Conservation (phyloP, 2,329 filamentous ascomycete genomes). For the Podosphaera aphanis region DNA sequence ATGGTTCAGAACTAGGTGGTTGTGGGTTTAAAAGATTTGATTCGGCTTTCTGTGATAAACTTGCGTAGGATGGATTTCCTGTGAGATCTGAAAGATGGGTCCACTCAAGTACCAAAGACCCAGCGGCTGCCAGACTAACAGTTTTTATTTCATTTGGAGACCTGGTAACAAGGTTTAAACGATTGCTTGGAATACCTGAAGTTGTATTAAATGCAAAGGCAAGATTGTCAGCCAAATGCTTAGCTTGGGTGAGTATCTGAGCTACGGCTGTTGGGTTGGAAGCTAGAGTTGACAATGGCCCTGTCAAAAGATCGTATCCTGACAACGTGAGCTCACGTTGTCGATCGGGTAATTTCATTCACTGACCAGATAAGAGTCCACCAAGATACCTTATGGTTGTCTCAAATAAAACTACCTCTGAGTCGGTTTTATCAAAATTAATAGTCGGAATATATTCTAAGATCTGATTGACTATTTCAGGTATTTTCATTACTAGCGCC, state of each 20-base stretch:
- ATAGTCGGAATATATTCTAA: slow-evolving; percentile 46
- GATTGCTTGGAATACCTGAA: slow-evolving; percentile 51
- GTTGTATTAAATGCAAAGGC: slow-evolving; percentile 59
- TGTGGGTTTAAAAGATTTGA: slow-evolving; percentile 43
- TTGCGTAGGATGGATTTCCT: slow-evolving; percentile 39
- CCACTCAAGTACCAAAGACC: slow-evolving; percentile 68
- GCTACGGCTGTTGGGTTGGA: slow-evolving; percentile 23
- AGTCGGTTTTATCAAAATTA: slow-evolving; percentile 39
- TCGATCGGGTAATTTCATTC: neutral
- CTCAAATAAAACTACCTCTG: slow-evolving; percentile 56
- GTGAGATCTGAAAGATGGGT: slow-evolving; percentile 55
- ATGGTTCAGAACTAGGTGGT: slow-evolving; percentile 42
- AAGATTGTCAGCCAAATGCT: slow-evolving; percentile 45
- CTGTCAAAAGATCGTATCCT: slow-evolving; percentile 50
- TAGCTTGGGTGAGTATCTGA: slow-evolving; percentile 40
- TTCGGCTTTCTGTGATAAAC: slow-evolving; percentile 43
- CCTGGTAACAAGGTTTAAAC: slow-evolving; percentile 32
- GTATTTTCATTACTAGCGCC: slow-evolving; percentile 51
- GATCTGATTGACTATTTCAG: slow-evolving; percentile 44
- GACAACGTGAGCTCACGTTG: neutral
- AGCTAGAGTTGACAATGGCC: slow-evolving; percentile 32
- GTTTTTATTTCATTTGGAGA: slow-evolving; percentile 25
- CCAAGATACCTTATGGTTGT: slow-evolving; percentile 76
- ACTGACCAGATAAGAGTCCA: slow-evolving; percentile 50
- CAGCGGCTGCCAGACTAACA: slow-evolving; percentile 55